Base-by-base conservation (phyloP, 208 protist genomes). In the Acanthamoeba rhysodes region DNA sequence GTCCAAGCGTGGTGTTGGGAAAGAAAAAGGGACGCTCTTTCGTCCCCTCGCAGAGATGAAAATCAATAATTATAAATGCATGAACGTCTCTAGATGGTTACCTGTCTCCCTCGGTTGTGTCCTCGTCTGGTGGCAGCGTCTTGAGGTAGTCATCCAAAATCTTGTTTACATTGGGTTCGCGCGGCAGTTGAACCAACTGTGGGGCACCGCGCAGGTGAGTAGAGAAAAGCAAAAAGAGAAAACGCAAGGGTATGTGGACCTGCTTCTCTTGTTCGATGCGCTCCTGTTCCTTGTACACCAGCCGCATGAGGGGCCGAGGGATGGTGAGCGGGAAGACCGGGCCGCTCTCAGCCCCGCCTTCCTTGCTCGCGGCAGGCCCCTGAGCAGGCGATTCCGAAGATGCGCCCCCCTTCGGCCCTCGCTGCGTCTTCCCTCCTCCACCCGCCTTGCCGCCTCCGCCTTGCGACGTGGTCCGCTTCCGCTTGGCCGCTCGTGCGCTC, bases 241-340 rank as follows among this genome's bases (percentile, higher is more conserved):
- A 80, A 80, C 10, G 9, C n/a, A 8, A 10, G 34, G 74, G 22
- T 59, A 8, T 59, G 24, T 5, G 1, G 7, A 88, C 80, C 53
- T 88, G 24, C 34, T 88, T 88, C n/a, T 88, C 50, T 45, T 88
- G 80, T 18, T 88, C 80, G 22, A 88, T 64, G n/a, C 64, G 80
- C 18, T 64, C 50, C n/a, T 88, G 80, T 22, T 88, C 80, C 27
- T 64, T 88, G 80, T 88, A 88, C 6, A 88, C 14, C 2, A 88
- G 80, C 0, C 80, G 80, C 80, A 88, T 62, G 12, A 88, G 80
- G 80, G 80, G 80, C n/a, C 80, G 24, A 8, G 80, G 80, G 7
- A 88, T 88, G 80, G 24, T 45, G 16, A 88, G 80, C 41, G 41
- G 24, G 24, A 82, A 82, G 74, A 34, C 32, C 24, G 74, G 32